phyloP scores from a whole-genome alignment of 1,139 yeast genomes.

The Sugiyamaella paludigena region DNA sequence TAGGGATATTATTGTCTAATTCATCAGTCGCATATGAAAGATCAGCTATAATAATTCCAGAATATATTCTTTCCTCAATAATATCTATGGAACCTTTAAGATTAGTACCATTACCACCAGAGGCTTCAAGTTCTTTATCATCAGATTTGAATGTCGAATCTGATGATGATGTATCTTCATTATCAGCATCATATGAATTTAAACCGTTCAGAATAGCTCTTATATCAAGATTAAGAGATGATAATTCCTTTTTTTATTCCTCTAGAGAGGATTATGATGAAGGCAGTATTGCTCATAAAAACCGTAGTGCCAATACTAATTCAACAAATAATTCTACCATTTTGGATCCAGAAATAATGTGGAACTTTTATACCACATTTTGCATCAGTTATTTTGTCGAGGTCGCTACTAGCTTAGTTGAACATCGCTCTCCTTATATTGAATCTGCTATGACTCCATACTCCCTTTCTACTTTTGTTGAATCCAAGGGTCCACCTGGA shows the following conservation, averaged over 20 bases:
- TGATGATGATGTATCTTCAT: too few species aligned
- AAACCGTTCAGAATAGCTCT: too few species aligned
- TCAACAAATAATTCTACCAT: neutral
- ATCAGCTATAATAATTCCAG: neutral
- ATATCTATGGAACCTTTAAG: neutral
- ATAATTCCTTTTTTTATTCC: too few species aligned
- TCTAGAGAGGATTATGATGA: neutral
- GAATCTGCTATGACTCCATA: slow-evolving; percentile 7
- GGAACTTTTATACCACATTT: slow-evolving; percentile 2
- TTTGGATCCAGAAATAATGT: neutral
- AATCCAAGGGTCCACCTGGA: neutral
- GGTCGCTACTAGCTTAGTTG: neutral
- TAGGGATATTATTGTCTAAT: neutral
- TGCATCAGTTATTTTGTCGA: slow-evolving; percentile 1
- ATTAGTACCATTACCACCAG: neutral
- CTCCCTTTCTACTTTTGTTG: neutral
- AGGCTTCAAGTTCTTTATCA: neutral
- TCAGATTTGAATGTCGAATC: neutral
- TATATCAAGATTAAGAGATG: too few species aligned
- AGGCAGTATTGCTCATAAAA: neutral
- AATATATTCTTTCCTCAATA: neutral
- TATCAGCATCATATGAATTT: too few species aligned
- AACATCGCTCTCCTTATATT: neutral
- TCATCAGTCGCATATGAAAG: neutral
- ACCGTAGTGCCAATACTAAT: neutral